Evolutionary conservation across 2,329 filamentous ascomycete species (phyloP).

Genomic region (Fusarium subtropicale): DNA sequence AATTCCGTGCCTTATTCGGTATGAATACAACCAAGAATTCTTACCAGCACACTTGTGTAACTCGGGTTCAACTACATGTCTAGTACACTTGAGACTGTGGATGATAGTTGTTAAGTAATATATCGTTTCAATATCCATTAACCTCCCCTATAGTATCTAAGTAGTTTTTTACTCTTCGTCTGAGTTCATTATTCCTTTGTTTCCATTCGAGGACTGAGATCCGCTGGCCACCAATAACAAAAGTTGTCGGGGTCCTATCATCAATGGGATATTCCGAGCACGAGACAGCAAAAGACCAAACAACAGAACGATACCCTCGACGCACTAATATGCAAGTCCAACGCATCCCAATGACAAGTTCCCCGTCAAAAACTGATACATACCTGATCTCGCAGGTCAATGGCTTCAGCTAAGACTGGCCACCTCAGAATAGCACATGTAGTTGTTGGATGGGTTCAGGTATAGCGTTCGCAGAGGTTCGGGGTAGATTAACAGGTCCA

Average conservation of each 20-base stretch:
- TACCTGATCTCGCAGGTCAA: not conserved
- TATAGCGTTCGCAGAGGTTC: not conserved
- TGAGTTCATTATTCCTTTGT: not conserved
- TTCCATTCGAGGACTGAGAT: not conserved
- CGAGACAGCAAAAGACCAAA: not conserved
- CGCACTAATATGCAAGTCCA: not conserved
- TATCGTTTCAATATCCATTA: not conserved
- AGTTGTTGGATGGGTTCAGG: not conserved
- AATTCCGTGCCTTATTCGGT: not conserved
- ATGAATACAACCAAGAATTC: not conserved
- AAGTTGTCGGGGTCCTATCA: not conserved
- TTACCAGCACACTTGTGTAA: too few relatives aligned
- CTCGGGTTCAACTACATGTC: not conserved
- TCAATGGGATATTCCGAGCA: not conserved
- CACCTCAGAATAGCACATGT: not conserved
- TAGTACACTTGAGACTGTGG: too few relatives aligned
- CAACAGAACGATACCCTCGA: not conserved
- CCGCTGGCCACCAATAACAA: too few relatives aligned
- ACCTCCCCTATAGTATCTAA: not conserved
- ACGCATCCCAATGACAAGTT: not conserved
- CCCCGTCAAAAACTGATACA: not conserved
- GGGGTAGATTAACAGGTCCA: not conserved
- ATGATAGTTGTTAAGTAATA: not conserved
- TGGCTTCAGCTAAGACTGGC: not conserved
- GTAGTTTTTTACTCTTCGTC: not conserved